Conservation (phyloP, 306 rosid genomes). For the Chamaecrista fasciculata region DNA sequence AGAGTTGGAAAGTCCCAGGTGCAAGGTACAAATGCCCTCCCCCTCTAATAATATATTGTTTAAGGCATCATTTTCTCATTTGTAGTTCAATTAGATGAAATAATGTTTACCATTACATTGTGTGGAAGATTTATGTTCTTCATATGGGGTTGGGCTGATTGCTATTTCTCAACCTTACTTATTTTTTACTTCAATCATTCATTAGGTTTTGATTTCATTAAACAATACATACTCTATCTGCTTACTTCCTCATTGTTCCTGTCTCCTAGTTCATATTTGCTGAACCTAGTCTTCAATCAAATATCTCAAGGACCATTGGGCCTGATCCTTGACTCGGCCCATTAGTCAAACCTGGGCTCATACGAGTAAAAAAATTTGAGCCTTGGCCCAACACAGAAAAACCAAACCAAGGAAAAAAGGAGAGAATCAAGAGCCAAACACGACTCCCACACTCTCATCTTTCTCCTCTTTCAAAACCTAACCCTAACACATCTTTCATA, state of each 20-base stretch:
- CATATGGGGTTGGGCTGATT: background rate
- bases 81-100: background rate
- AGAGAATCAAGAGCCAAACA: too few relatives aligned
- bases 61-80: conserved; percentile 3
- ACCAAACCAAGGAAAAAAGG: too few relatives aligned
- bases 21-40: conserved; percentile 59
- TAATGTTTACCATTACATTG: background rate
- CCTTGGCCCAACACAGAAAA: too few relatives aligned
- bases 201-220: background rate
- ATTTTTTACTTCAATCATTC: background rate
- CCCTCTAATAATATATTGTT: background rate
- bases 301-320: too few relatives aligned
- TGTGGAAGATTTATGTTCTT: background rate
- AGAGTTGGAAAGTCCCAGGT: conserved; percentile 76
- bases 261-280: background rate
- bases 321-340: too few relatives aligned
- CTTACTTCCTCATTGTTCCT: background rate
- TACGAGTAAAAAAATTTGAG: too few relatives aligned
- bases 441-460: too few relatives aligned
- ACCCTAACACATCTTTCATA: too few relatives aligned
- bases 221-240: background rate
- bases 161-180: background rate
- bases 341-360: too few relatives aligned
- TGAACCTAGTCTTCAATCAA: background rate
- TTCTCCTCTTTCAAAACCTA: too few relatives aligned